phyloP scores from a whole-genome alignment of 2,329 filamentous ascomycete species.

The Colletotrichum tropicicola region DNA sequence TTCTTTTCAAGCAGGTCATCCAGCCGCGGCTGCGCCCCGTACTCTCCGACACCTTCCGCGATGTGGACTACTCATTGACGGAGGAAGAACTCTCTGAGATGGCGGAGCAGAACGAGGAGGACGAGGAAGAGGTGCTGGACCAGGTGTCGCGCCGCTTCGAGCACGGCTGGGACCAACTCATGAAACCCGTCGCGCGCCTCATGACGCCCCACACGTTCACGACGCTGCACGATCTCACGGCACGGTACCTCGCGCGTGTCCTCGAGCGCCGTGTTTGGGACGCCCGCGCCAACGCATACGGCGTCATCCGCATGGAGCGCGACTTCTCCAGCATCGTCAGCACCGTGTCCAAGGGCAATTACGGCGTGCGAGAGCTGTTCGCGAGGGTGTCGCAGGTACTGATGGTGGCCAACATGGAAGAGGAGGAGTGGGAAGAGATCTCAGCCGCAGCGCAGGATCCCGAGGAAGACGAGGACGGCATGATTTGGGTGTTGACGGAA shows the following conservation, averaged over 20 bases:
- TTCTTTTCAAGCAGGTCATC: constrained; percentile 88
- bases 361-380: constrained; percentile 81
- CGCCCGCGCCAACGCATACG: constrained; percentile 81
- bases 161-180: constrained; percentile 84
- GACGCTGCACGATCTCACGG: constrained; percentile 77
- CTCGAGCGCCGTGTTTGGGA: constrained; percentile 90
- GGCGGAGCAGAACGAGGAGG: constrained; percentile 61
- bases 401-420: constrained; percentile 92
- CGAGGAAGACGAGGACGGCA: constrained; percentile 64
- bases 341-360: constrained; percentile 75
- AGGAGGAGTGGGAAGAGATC: constrained; percentile 92
- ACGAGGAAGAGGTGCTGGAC: constrained; percentile 66
- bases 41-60: constrained; percentile 87
- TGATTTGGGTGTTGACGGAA: constrained; percentile 75
- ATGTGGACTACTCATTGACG: constrained; percentile 83
- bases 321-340: constrained; percentile 82
- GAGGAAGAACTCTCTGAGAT: constrained; percentile 68
- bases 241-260: constrained; percentile 77
- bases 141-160: constrained; percentile 83
- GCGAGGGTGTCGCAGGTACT: constrained; percentile 80
- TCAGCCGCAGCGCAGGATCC: constrained; percentile 40
- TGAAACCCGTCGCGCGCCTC: constrained; percentile 84
- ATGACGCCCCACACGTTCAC: constrained; percentile 82
- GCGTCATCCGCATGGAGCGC: constrained; percentile 83
- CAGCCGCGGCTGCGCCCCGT: constrained; percentile 86